Base-by-base conservation (phyloP, 768 basidiomycete species). In the Auricularia cornea region DNA sequence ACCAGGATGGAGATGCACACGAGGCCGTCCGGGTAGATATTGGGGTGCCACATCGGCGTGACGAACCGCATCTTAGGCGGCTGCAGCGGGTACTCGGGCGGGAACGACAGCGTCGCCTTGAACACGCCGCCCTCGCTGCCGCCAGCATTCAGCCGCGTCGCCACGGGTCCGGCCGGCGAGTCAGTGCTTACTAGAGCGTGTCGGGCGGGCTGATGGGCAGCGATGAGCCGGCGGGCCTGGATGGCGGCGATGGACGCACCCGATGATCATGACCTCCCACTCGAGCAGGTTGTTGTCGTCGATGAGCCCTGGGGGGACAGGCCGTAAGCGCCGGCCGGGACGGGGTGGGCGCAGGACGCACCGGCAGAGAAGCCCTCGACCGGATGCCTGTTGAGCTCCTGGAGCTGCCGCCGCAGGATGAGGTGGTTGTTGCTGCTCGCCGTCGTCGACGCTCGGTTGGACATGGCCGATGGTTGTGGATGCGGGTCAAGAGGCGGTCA, bases 321-420 rank as follows among this genome's bases (percentile, higher is more conserved):
- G 44, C 35, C 35, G 23, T 48, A 12, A 48, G 44, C 44, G 44
- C 20, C 44, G 12, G 20, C 11, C 32, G 62, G 68, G 54, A 71
- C 70, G 66, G 52, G 68, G 64, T 63, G 67, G 60, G 38, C 61
- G 51, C 14, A 56, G 16, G 62, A 70, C 78, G 68, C 71, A 90
- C 91, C 91, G 77, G 95, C 96, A 35, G 93, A 95, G 79, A 99
- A 98, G 6, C 96, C 96, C 71, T 97, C 92, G 3, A 98, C 93
- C 2, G 96, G 96, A 59, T 80, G 85, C 76, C 98, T 98, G 33
- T 88, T 92, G 66, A 99, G 84, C 71, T 97, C 96, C 12, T 79
- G 73, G 38, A 93, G 82, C 75, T 93, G 90, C 35, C 91, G 82
- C 44, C 89, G 84, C 26, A 93, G 85, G 41, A 92, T 82, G 18